Evolutionary conservation across 2,329 filamentous ascomycete genomes (phyloP).

Genomic region (Blastomyces parvus): DNA sequence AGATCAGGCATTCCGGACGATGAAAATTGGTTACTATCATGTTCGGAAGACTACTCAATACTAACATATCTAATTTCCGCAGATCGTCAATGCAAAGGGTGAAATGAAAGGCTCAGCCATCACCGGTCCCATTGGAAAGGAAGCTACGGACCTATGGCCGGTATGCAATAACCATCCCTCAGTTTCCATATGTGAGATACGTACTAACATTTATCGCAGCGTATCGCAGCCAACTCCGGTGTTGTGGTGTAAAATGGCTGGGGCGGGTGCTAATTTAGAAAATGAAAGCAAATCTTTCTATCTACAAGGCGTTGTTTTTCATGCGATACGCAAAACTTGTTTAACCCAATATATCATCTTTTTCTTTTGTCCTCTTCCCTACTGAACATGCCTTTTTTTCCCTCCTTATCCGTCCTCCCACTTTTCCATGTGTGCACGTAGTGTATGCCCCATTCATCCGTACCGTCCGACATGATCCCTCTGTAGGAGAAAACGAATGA

Average conservation of each 20-base stretch:
- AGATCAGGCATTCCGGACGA: not conserved
- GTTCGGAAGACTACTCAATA: not conserved
- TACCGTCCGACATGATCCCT: not conserved
- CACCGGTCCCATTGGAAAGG: conserved; percentile 98
- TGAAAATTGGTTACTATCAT: not conserved
- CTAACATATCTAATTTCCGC: conserved; percentile 14
- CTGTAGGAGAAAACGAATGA: not conserved
- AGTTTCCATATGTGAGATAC: not conserved
- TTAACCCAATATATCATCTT: conserved; percentile 14
- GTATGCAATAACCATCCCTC: conserved; percentile 47
- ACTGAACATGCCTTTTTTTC: conserved; percentile 14
- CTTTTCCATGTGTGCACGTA: not conserved
- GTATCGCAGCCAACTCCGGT: conserved; percentile 99
- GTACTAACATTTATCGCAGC: conserved; percentile 45
- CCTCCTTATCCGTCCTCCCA: no score
- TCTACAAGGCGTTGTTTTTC: conserved; percentile 5
- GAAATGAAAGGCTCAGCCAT: conserved; percentile 99
- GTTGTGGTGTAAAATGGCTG: conserved; percentile 91
- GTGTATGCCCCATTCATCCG: not conserved
- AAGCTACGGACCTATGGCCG: conserved; percentile 98
- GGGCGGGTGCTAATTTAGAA: not conserved
- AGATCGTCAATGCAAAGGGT: conserved; percentile 99
- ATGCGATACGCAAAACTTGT: conserved; percentile 10
- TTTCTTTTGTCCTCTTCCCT: conserved; percentile 16
- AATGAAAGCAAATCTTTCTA: conserved; percentile 13